Evolutionary conservation across 176 grass and related monocot species (phyloP), one percentile per base, ranked within the genome.

Genomic region (Olyra latifolia): DNA sequence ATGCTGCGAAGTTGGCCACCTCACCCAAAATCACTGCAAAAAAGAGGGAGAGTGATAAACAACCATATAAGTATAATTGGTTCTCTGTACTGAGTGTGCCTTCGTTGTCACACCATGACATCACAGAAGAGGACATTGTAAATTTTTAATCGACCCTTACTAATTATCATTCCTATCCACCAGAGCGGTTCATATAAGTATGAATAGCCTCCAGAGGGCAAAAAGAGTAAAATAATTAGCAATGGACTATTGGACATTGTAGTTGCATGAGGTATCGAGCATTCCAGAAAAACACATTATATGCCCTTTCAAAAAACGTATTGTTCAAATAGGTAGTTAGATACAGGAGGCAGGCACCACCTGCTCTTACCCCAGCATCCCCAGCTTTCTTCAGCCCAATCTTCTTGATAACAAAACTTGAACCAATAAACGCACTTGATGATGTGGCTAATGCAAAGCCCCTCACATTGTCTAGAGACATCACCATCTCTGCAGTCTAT

Each of bases 341-440:
- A 46, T 46, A 55, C 2, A 71, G 61, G 39, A 38, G 73, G 57
- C 72, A 84, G 57, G 84, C 73, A 71, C 32, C 85, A 95, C 92
- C 89, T 91, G 95, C 95, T 87, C 92, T 90, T 52, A 87, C 60
- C 23, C 95, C 90, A 66, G 79, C 75, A 72, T 80, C 68, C 35
- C 81, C 90, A 38, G 92, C 92, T 84, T 83, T 94, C 59, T 94
- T 94, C 72, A 98, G 70, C 19, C 95, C 95, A 62, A 91, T 74
- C 82, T 94, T 98, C 77, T 94, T 98, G 55, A 98, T 89, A 48
- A 94, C 83, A 88, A 98, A 98, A 81, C 95, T 98, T 44, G 92
- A 94, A 44, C 95, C 90, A 35, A 98, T 93, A 71, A 98, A 98
- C 72, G 87, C 83, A 83, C 92, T 94, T 24, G 92, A 98, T 12